Percentiles rank a stretch among this genome's conserved stretches.
Conservation (phyloP, 2,329 filamentous ascomycete genomes). For the Pochonia chlamydosporia region DNA sequence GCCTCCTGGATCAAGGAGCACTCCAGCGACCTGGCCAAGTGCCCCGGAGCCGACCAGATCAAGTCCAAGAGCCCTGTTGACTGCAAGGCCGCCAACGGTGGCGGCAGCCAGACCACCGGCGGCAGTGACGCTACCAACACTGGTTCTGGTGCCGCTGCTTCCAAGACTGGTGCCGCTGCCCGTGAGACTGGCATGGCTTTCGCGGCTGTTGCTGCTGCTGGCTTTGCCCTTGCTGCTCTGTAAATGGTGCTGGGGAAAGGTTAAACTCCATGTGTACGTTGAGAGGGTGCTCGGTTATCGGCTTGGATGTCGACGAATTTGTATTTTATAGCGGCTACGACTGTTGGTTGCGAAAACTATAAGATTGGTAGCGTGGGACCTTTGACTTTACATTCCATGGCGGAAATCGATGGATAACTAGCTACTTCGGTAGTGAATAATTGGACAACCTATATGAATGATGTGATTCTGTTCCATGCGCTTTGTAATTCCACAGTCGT, state of each 20-base stretch:
- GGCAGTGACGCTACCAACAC: conserved; percentile 4
- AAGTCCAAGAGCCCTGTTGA: not conserved
- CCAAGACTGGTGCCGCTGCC: conserved; percentile 14
- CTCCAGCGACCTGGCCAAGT: conserved; percentile 21
- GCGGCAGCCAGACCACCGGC: conserved; percentile 1
- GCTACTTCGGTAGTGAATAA: too few relatives aligned
- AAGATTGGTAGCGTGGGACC: too few relatives aligned
- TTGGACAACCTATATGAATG: too few relatives aligned
- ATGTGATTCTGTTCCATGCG: too few relatives aligned
- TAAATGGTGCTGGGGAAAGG: conserved; percentile 13
- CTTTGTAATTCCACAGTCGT: too few relatives aligned
- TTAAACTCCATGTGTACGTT: too few relatives aligned
- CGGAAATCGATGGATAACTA: too few relatives aligned
- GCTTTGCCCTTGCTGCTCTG: conserved; percentile 22
- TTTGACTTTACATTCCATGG: too few relatives aligned
- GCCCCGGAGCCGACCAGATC: conserved; percentile 12
- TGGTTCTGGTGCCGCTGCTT: conserved; percentile 11
- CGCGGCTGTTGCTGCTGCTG: conserved; percentile 24
- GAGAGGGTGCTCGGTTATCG: too few relatives aligned
- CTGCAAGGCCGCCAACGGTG: conserved; percentile 7
- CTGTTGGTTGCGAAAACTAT: too few relatives aligned
- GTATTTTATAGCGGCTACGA: too few relatives aligned
- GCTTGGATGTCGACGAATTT: too few relatives aligned
- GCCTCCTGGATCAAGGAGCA: conserved; percentile 24
- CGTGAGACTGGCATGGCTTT: conserved; percentile 21